phyloP scores from a whole-genome alignment of 2,329 filamentous ascomycete species.

The Plenodomus lindquistii region DNA sequence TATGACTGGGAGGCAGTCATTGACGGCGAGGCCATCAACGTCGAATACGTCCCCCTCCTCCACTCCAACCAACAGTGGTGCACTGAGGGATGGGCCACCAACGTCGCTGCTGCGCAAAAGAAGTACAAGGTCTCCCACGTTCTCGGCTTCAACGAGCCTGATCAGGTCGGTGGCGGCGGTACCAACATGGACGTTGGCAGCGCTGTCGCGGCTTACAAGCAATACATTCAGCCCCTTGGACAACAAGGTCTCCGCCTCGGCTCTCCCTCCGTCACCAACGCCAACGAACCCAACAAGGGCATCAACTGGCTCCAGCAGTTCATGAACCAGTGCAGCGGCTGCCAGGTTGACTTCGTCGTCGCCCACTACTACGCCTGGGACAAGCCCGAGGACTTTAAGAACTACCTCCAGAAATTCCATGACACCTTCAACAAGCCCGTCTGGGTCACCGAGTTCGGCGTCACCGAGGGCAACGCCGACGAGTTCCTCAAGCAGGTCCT shows the following conservation, averaged over 20 bases:
- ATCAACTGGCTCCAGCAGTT: constrained; percentile 38
- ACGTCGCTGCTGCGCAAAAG: constrained; percentile 31
- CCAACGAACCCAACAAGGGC: constrained; percentile 25
- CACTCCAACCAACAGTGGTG: constrained; percentile 36
- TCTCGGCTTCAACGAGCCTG: constrained; percentile 46
- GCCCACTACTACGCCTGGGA: constrained; percentile 44
- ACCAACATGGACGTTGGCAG: constrained; percentile 28
- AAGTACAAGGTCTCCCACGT: constrained; percentile 37
- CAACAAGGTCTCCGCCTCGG: constrained; percentile 35
- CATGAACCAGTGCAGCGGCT: constrained; percentile 29
- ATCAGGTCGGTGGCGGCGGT: constrained; percentile 37
- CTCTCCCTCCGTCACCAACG: constrained; percentile 43
- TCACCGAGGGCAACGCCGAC: constrained; percentile 26
- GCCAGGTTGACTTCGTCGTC: constrained; percentile 41
- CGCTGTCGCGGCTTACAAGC: constrained; percentile 27
- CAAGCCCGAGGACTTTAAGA: constrained; percentile 39
- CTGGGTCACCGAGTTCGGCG: constrained; percentile 45
- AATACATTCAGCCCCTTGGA: constrained; percentile 32
- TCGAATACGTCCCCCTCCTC: constrained; percentile 65
- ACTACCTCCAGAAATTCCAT: constrained; percentile 43
- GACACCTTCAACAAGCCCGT: constrained; percentile 33
- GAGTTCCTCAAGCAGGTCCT: constrained; percentile 38
- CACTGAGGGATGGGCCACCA: constrained; percentile 30
- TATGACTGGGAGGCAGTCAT: constrained; percentile 68
- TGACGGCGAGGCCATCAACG: constrained; percentile 44